A percentile compares a stretch with the other conserved stretches of the same genome.
Conservation (phyloP, 1,284 basidiomycete species). For the Coriolopsis trogii region DNA sequence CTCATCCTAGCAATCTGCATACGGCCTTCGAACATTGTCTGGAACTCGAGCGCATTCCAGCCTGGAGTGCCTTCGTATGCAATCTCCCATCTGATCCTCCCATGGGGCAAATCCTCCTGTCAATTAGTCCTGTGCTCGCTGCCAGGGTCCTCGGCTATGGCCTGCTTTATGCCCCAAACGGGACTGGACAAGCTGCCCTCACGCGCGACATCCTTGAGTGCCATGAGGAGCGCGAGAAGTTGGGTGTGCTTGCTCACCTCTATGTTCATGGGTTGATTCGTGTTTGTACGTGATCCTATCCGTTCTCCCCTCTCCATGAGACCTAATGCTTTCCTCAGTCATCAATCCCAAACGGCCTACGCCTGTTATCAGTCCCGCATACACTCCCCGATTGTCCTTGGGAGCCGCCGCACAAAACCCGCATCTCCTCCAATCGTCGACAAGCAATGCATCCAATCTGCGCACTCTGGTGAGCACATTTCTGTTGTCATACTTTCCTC, state of each 20-base stretch:
- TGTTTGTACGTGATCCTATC: neutral
- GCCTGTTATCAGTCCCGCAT: neutral
- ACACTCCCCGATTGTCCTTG: neutral
- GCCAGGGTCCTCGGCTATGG: neutral
- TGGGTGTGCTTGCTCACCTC: neutral
- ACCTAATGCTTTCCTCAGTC: neutral
- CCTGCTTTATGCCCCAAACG: conserved; percentile 3
- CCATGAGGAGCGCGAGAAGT: neutral
- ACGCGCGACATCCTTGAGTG: conserved; percentile 6
- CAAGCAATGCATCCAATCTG: neutral
- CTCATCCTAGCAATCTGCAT: neutral
- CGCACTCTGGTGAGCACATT: neutral
- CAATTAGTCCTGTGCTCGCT: neutral
- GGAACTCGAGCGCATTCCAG: neutral
- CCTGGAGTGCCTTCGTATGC: neutral
- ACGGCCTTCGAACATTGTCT: neutral
- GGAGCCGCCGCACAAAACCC: neutral
- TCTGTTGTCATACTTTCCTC: neutral
- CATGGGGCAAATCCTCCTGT: neutral
- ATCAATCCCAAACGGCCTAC: neutral
- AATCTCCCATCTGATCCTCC: neutral
- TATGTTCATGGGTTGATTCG: neutral
- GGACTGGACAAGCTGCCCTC: neutral
- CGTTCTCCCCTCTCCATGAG: neutral
- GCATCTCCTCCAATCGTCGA: neutral